Percentiles rank a stretch among this genome's conserved stretches.
Conservation (phyloP, 768 basidiomycete species). For the Amylocystis lapponica region DNA sequence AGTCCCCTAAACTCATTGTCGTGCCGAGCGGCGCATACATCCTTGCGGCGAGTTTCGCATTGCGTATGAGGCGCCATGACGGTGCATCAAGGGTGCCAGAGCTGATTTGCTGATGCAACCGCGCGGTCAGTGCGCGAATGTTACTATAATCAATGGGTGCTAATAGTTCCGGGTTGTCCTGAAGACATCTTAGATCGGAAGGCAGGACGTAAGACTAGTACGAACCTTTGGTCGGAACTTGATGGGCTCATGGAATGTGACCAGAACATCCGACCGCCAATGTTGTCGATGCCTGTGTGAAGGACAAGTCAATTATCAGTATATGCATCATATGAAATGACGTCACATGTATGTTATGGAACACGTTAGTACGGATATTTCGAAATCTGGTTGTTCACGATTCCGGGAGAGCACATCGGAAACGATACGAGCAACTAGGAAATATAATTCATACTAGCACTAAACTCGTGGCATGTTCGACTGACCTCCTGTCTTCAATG, state of each 20-base stretch:
- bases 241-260: constrained; percentile 73
- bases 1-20: constrained; percentile 76
- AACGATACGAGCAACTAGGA: constrained; percentile 69
- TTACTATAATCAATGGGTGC: constrained; percentile 56
- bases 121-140: constrained; percentile 55
- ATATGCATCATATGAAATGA: neutral
- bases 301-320: constrained; percentile 6
- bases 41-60: constrained; percentile 68
- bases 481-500: constrained; percentile 77
- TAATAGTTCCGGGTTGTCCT: constrained; percentile 71
- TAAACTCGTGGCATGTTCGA: neutral
- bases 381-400: constrained; percentile 60
- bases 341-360: constrained; percentile 77
- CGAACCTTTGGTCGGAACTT: constrained; percentile 57
- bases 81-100: constrained; percentile 80
- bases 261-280: constrained; percentile 83
- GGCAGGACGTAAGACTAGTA: neutral
- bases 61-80: constrained; percentile 73
- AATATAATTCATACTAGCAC: neutral
- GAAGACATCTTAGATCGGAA: neutral
- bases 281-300: constrained; percentile 69
- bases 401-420: constrained; percentile 73
- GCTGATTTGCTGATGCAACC: constrained; percentile 64
- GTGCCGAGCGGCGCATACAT: constrained; percentile 90
- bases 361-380: constrained; percentile 68